These are phyloP conservation scores for Spathaspora girioi DNA, from an alignment of 805 yeast genomes.

Conservation along the genomic window DNA sequence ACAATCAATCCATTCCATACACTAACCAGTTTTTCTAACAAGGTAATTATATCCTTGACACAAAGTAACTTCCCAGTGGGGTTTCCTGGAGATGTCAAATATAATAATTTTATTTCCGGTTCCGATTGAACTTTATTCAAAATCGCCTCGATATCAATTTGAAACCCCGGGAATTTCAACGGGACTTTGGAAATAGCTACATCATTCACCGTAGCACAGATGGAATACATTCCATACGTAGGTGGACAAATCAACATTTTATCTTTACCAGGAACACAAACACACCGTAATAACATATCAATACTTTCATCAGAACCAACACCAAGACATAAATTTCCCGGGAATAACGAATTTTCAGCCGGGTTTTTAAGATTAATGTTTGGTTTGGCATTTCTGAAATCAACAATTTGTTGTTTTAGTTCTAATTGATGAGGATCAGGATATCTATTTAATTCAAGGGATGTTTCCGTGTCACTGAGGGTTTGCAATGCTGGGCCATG, in stretches of 20 bases:
- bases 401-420: slow-evolving; percentile 67
- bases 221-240: slow-evolving; percentile 95
- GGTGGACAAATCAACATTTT: slow-evolving; percentile 88
- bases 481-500: slow-evolving; percentile 71
- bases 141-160: slow-evolving; percentile 55
- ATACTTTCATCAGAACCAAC: slow-evolving; percentile 98
- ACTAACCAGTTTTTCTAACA: slow-evolving; percentile 46
- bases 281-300: slow-evolving; percentile 81
- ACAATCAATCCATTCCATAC: slow-evolving; percentile 76
- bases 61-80: slow-evolving; percentile 78
- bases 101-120: slow-evolving; percentile 64
- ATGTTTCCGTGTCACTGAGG: slow-evolving; percentile 37
- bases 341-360: slow-evolving; percentile 28
- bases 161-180: slow-evolving; percentile 48
- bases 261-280: slow-evolving; percentile 78
- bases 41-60: slow-evolving; percentile 25
- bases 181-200: slow-evolving; percentile 75
- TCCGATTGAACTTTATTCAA: slow-evolving; percentile 52
- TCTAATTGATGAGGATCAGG: slow-evolving; percentile 94
- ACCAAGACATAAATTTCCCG: slow-evolving; percentile 82
- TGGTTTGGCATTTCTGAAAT: slow-evolving; percentile 61
- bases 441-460: slow-evolving; percentile 74
- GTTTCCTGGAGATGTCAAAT: slow-evolving; percentile 94
- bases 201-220: slow-evolving; percentile 88
- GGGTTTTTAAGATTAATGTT: slow-evolving; percentile 14